Conservation (phyloP, 768 basidiomycete genomes). For the Kwoniella bestiolae region DNA sequence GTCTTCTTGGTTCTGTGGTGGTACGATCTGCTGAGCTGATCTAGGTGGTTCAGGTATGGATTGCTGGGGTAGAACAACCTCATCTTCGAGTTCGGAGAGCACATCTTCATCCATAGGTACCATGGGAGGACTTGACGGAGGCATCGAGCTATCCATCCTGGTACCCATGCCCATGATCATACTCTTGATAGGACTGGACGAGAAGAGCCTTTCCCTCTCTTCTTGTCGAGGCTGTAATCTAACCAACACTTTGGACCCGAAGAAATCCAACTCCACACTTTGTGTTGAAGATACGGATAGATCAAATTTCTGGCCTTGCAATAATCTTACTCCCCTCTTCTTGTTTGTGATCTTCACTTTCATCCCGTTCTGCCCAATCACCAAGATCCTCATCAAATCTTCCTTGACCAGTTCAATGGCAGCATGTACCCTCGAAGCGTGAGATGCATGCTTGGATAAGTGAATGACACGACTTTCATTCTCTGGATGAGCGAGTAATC, state of each 20-base stretch:
- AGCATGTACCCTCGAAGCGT: conserved; percentile 51
- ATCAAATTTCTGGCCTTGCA: conserved; percentile 35
- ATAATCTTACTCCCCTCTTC: conserved; percentile 19
- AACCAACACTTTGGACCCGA: conserved; percentile 32
- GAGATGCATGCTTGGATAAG: conserved; percentile 39
- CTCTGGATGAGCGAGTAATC: conserved; percentile 8
- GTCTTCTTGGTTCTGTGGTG: background rate
- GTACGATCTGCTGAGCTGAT: background rate
- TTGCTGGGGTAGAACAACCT: conserved; percentile 1
- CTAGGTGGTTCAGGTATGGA: background rate
- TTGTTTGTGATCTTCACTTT: conserved; percentile 24
- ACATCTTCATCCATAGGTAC: conserved; percentile 13
- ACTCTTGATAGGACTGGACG: conserved; percentile 17
- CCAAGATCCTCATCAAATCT: conserved; percentile 30
- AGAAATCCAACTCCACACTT: conserved; percentile 39
- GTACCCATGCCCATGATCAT: background rate
- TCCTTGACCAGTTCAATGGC: conserved; percentile 30
- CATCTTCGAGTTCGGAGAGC: conserved; percentile 5
- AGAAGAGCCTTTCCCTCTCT: conserved; percentile 23
- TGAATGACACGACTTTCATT: conserved; percentile 24
- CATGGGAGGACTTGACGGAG: conserved; percentile 37
- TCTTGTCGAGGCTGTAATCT: background rate
- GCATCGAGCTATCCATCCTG: conserved; percentile 19
- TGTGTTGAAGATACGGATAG: conserved; percentile 5
- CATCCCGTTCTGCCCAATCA: conserved; percentile 50